Evolutionary conservation across 495 filamentous ascomycete genomes (phyloP), one percentile per base, ranked within the genome.

Genomic region (Cercophora sp.): DNA sequence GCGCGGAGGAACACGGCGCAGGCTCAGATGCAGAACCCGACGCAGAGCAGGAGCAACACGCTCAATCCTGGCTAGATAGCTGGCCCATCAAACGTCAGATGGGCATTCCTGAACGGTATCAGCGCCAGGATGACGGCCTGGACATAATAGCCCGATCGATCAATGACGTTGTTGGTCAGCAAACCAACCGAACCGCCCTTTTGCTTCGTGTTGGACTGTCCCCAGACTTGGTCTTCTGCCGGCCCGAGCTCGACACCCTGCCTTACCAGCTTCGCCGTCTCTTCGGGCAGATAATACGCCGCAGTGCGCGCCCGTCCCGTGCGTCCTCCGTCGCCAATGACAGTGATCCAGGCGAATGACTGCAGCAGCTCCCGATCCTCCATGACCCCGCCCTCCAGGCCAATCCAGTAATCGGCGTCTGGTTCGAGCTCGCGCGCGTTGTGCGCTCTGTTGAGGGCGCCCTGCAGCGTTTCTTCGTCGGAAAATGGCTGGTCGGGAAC

Each of bases 271-370:
- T 31, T 26, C 0, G 56, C 36, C 20, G 48, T 54, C 47, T 66
- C 61, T 25, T 52, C 27, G 1, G 57, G 57, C 2, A 61, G 55
- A 44, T 59, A 69, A 31, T 52, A 67, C 9, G 57, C 48, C 29
- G 59, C 57, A 8, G 61, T 67, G 10, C 63, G 63, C 31, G 63
- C 63, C 46, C 57, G 61, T 22, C 63, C 62, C n/a, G 34, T 53
- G 0, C 43, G 29, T 9, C 44, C 53, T 0, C 23, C 46, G 31
- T 27, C 35, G 20, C 46, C 56, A 10, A 54, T 40, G 4, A 68
- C 54, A 10, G 55, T 58, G 19, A 64, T 48, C 63, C 65, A 66
- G 13, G 65, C 63, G 49, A 68, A 68, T 1, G 65, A 58, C 52
- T 59, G 40, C 34, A 68, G 43, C 10, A 47, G 27, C 6, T 35